A percentile compares a stretch with the other conserved stretches of the same genome.
Evolutionary conservation across 192 early-diverging fungal genomes (phyloP).

Genomic region (Backusella australiensis): DNA sequence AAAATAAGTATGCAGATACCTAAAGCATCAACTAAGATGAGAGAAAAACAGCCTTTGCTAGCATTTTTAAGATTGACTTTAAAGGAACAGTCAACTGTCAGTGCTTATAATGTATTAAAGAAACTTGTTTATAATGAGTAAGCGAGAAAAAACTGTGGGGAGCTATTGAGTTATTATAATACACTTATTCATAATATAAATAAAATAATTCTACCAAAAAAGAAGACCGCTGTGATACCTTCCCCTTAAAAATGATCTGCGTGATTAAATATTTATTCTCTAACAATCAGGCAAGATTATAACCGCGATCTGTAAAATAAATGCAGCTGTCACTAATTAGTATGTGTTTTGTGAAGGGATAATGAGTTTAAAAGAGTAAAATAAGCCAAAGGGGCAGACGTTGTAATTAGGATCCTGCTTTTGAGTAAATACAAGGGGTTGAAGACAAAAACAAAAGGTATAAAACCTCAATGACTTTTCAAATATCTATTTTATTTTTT

Average conservation of each 20-base stretch:
- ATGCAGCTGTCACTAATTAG: not conserved
- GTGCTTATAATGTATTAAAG: too few relatives aligned
- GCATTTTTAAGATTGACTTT: too few relatives aligned
- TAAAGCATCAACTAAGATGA: too few relatives aligned
- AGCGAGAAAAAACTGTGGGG: too few relatives aligned
- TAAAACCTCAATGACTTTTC: not conserved
- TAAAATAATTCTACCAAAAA: not conserved
- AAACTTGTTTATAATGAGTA: too few relatives aligned
- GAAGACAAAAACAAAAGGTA: not conserved
- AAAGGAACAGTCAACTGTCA: too few relatives aligned
- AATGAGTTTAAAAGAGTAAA: not conserved
- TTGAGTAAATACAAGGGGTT: not conserved
- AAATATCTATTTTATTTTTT: not conserved
- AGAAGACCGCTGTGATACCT: not conserved
- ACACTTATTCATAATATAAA: not conserved
- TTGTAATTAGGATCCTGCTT: not conserved
- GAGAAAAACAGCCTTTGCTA: too few relatives aligned
- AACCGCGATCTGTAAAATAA: not conserved
- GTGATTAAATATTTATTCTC: not conserved
- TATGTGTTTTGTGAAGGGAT: not conserved
- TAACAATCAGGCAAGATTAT: not conserved
- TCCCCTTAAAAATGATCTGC: slow-evolving; percentile 1
- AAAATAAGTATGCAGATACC: too few relatives aligned
- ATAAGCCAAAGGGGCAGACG: not conserved
- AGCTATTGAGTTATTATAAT: too few relatives aligned